Evolutionary conservation across 2,329 filamentous ascomycete genomes (phyloP).

Genomic region (Curvularia sp.): DNA sequence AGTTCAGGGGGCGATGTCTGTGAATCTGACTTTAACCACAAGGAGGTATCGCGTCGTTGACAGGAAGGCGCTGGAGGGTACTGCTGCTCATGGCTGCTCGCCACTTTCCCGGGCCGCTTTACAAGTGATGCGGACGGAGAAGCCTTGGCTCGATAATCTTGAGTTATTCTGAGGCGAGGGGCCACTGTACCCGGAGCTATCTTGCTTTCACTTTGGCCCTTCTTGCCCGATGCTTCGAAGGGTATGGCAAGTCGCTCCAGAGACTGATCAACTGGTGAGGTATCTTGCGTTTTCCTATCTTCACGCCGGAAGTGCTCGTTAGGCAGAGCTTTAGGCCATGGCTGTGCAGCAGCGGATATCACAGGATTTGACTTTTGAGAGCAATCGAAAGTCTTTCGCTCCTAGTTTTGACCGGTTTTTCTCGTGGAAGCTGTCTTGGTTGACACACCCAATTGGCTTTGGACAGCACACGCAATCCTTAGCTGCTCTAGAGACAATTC

Average conservation of each 20-base stretch:
- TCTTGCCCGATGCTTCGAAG: not conserved
- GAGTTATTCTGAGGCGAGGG: slow-evolving; percentile 14
- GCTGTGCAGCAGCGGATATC: not conserved
- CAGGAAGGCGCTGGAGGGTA: slow-evolving; percentile 34
- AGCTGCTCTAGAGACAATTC: not conserved
- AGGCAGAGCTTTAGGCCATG: not conserved
- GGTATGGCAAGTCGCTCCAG: not conserved
- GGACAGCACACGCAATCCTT: not conserved
- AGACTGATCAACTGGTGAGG: not conserved
- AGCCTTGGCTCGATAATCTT: slow-evolving; percentile 1
- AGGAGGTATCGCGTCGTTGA: slow-evolving; percentile 32
- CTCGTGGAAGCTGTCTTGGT: not conserved
- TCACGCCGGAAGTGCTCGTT: not conserved
- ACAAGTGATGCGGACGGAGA: slow-evolving; percentile 10
- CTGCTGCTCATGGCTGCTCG: slow-evolving; percentile 21
- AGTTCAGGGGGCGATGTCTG: slow-evolving; percentile 21
- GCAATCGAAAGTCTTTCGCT: slow-evolving; percentile 14
- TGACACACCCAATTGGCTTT: not conserved
- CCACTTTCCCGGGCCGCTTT: too few species aligned
- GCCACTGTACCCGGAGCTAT: slow-evolving; percentile 16
- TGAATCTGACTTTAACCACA: slow-evolving; percentile 31
- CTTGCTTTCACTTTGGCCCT: not conserved
- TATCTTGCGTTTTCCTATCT: not conserved
- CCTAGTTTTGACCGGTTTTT: not conserved
- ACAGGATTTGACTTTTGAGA: slow-evolving; percentile 16